phyloP scores from a whole-genome alignment of 164 flowering plant genomes.

The Hamamelis virginiana region DNA sequence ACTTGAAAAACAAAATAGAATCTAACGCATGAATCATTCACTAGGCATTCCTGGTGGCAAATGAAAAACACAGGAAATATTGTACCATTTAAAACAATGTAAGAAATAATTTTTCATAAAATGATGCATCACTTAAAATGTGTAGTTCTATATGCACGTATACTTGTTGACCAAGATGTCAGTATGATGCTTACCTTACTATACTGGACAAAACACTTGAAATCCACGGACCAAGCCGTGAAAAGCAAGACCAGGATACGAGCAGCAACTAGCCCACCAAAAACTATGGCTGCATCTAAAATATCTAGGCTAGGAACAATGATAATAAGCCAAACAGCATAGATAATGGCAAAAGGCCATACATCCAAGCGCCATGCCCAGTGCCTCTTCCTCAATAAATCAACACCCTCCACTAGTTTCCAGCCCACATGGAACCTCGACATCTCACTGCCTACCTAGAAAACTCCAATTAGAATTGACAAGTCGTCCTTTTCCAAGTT shows the following conservation, averaged over 20 bases:
- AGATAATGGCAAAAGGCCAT: conserved; percentile 77
- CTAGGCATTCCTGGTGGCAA: neutral
- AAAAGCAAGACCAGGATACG: conserved; percentile 77
- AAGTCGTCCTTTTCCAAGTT: neutral
- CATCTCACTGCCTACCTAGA: conserved; percentile 33
- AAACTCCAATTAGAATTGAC: neutral
- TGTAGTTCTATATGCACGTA: no score
- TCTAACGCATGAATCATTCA: no score
- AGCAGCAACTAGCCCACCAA: conserved; percentile 52
- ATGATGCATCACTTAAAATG: no score
- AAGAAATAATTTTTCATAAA: no score
- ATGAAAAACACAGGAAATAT: neutral
- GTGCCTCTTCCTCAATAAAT: conserved; percentile 64
- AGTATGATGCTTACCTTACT: conserved; percentile 48
- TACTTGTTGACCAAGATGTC: neutral
- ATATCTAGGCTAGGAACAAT: conserved; percentile 71
- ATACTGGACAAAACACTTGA: conserved; percentile 72
- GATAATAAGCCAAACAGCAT: conserved; percentile 46
- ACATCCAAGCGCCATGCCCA: conserved; percentile 80
- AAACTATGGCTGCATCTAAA: conserved; percentile 62
- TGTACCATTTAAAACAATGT: neutral
- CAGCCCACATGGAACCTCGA: conserved; percentile 70
- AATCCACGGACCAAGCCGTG: conserved; percentile 94
- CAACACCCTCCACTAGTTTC: conserved; percentile 78
- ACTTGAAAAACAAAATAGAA: no score